A percentile compares a stretch with the other conserved stretches of the same genome.
Conservation (phyloP, 305 asterid genomes). For the Plantago coronopus region DNA sequence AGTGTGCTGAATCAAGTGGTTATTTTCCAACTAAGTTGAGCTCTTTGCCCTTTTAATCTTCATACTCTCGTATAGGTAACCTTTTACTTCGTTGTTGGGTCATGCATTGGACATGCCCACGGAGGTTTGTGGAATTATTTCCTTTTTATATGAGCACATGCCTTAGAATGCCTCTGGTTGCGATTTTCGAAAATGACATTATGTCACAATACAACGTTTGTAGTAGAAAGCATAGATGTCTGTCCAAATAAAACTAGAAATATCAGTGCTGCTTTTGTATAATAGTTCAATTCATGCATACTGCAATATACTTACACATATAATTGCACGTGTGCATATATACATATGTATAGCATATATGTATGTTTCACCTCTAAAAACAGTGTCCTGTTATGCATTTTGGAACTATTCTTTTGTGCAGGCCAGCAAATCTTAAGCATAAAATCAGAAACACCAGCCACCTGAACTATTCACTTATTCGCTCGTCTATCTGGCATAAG, state of each 20-base stretch:
- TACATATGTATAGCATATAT: not conserved
- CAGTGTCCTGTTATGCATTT: not conserved
- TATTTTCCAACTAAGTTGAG: conserved; percentile 8
- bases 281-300: not conserved
- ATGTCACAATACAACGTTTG: too few species aligned
- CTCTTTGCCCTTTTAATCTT: conserved; percentile 13
- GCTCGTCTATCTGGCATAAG: conserved; percentile 22
- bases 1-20: conserved; percentile 8
- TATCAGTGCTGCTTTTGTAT: too few species aligned
- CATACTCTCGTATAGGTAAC: conserved; percentile 3
- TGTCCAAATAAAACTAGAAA: too few species aligned
- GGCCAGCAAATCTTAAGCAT: conserved; percentile 8
- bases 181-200: not conserved
- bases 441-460: conserved; percentile 13
- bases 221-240: too few species aligned
- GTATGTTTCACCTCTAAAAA: not conserved
- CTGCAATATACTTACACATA: too few species aligned
- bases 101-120: conserved; percentile 6
- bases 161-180: conserved; percentile 4
- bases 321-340: conserved; percentile 8
- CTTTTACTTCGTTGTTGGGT: conserved; percentile 6
- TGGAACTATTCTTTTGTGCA: conserved; percentile 2
- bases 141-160: not conserved
- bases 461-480: conserved; percentile 25
- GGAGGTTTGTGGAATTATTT: conserved; percentile 5